Evolutionary conservation across 2,329 filamentous ascomycete genomes (phyloP).

Genomic region (Pseudocercospora macadamiae): DNA sequence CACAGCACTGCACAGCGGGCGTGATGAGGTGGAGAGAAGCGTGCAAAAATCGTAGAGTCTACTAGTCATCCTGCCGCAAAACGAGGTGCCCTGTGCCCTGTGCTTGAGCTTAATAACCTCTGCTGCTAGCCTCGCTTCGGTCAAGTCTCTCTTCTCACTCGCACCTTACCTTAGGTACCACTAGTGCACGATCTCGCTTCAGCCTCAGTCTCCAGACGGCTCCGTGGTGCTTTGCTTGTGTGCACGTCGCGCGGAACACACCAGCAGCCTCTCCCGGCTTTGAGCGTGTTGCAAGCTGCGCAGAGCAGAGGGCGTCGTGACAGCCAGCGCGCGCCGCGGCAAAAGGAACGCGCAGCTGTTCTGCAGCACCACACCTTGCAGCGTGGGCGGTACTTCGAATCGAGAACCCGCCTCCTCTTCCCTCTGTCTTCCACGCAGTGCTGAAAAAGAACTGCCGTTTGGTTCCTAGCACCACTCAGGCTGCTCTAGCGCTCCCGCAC

Average conservation of each 20-base stretch:
- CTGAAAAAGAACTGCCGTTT: constrained; percentile 17
- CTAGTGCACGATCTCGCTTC: constrained; percentile 21
- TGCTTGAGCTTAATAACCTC: constrained; percentile 7
- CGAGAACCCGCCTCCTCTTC: not conserved
- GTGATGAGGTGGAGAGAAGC: not conserved
- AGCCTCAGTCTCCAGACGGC: constrained; percentile 14
- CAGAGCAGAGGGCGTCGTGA: not conserved
- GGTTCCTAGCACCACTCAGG: constrained; percentile 9
- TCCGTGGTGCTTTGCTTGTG: constrained; percentile 10
- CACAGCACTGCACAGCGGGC: not conserved
- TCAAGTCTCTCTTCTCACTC: constrained; percentile 13
- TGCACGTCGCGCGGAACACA: constrained; percentile 5
- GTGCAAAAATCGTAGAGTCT: not conserved
- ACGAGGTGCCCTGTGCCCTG: no score
- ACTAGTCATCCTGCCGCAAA: no score
- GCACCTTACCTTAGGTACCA: constrained; percentile 3
- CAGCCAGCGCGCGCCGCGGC: constrained; percentile 2
- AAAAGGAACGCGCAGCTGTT: not conserved
- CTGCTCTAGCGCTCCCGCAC: constrained; percentile 15
- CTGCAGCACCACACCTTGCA: constrained; percentile 10
- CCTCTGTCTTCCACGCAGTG: constrained; percentile 5
- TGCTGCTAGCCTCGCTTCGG: constrained; percentile 18
- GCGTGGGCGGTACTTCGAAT: constrained; percentile 5
- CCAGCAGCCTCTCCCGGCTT: not conserved
- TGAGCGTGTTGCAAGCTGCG: not conserved